A percentile compares a stretch with the other conserved stretches of the same genome.
Conservation (phyloP, 495 filamentous ascomycete genomes). For the Penicillium lividum region DNA sequence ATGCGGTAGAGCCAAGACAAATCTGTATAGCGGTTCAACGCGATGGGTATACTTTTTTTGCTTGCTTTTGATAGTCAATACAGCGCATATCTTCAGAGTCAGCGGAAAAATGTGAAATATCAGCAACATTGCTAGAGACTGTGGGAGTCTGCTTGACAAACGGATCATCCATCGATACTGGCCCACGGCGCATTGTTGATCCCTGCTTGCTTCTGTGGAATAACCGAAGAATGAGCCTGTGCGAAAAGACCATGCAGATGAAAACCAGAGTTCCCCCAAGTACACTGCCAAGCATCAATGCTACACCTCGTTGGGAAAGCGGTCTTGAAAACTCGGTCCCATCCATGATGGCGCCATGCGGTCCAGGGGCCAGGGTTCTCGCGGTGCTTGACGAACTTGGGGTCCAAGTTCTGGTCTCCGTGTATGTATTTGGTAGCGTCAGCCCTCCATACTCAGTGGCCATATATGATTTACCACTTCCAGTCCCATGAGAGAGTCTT, state of each 20-base stretch:
- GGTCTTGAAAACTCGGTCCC: neutral
- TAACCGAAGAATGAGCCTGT: neutral
- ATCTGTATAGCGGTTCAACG: neutral
- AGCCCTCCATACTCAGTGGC: neutral
- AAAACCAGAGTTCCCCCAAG: neutral
- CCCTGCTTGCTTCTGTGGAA: neutral
- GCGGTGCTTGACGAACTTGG: neutral
- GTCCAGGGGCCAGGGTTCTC: neutral
- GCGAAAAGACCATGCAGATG: neutral
- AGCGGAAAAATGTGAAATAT: neutral
- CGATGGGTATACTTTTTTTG: neutral
- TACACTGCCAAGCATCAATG: neutral
- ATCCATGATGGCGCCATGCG: neutral
- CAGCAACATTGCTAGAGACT: neutral
- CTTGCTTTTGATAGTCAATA: neutral
- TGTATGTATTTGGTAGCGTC: neutral
- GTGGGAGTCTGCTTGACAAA: neutral
- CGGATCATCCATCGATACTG: neutral
- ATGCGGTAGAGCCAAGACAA: neutral
- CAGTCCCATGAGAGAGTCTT: neutral
- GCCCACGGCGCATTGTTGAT: neutral
- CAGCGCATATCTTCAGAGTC: neutral
- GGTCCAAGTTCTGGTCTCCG: neutral
- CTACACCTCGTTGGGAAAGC: neutral
- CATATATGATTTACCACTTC: neutral